Conservation (phyloP, 2,329 filamentous ascomycete species). For the Penicillium occitanis region DNA sequence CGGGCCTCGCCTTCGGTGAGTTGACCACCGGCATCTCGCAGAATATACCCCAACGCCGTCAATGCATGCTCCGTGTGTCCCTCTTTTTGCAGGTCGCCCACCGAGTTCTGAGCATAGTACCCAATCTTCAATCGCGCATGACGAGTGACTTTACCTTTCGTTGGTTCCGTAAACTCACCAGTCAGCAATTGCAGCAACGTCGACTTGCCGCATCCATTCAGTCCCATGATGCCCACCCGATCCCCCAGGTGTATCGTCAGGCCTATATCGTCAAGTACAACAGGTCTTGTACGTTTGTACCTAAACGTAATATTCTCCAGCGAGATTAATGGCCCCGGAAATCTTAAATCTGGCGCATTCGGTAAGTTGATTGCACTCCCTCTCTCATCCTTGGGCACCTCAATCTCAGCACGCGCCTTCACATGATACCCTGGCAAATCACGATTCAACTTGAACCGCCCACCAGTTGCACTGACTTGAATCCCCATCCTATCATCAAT, state of each 20-base stretch:
- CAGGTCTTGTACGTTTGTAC: constrained; percentile 53
- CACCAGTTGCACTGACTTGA: constrained; percentile 68
- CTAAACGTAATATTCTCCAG: constrained; percentile 68
- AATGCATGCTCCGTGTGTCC: constrained; percentile 97
- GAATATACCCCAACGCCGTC: constrained; percentile 77
- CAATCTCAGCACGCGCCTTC: constrained; percentile 64
- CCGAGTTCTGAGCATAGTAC: constrained; percentile 98
- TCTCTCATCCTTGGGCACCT: constrained; percentile 64
- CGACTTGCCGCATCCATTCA: constrained; percentile 97
- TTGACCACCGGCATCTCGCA: constrained; percentile 52
- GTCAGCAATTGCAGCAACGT: constrained; percentile 97
- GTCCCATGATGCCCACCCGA: constrained; percentile 91
- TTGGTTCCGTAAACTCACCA: constrained; percentile 76
- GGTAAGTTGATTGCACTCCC: constrained; percentile 60
- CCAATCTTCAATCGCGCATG: constrained; percentile 98
- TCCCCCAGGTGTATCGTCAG: constrained; percentile 72
- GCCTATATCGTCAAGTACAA: constrained; percentile 62
- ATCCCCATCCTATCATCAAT: constrained; percentile 78
- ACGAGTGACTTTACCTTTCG: constrained; percentile 85
- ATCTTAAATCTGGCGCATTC: constrained; percentile 67
- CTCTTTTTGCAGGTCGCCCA: constrained; percentile 99
- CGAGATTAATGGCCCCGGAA: constrained; percentile 71
- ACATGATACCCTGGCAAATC: constrained; percentile 66
- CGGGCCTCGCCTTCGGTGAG: constrained; percentile 68
- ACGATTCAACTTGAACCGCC: constrained; percentile 76